Evolutionary conservation across 1,284 basidiomycete species (phyloP).

Genomic region (Apiotrichum veenhuisii): DNA sequence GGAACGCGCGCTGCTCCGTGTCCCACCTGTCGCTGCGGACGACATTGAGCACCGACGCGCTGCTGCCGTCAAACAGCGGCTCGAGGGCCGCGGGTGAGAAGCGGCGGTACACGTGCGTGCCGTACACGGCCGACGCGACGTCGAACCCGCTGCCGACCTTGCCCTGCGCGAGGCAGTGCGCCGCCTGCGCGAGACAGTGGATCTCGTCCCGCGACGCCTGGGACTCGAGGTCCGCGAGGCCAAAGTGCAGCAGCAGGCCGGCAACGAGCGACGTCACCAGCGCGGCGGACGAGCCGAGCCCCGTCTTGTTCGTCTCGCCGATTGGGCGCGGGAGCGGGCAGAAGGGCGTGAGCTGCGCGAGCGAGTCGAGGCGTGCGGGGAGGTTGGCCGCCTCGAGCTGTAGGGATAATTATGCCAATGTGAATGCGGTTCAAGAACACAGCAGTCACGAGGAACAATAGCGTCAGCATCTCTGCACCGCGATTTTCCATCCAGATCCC

Average conservation of each 20-base stretch:
- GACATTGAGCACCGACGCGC: constrained; percentile 21
- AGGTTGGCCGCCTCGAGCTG: constrained; percentile 63
- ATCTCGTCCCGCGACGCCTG: constrained; percentile 56
- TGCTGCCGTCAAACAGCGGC: constrained; percentile 61
- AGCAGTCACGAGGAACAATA: not conserved
- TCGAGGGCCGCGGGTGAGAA: constrained; percentile 73
- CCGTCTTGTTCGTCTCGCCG: constrained; percentile 89
- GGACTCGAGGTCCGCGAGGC: constrained; percentile 54
- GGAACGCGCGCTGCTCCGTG: constrained; percentile 60
- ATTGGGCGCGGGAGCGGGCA: constrained; percentile 65
- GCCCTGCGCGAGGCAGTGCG: constrained; percentile 95
- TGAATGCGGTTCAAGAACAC: not conserved
- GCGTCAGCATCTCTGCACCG: not conserved
- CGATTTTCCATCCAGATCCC: not conserved
- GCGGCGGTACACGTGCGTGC: constrained; percentile 87
- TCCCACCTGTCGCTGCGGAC: constrained; percentile 31
- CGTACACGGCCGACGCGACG: constrained; percentile 88
- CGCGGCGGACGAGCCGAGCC: constrained; percentile 92
- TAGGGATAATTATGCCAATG: not conserved
- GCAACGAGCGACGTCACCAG: constrained; percentile 92
- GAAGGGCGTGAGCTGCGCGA: constrained; percentile 69
- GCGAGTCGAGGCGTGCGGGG: constrained; percentile 55
- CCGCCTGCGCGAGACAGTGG: constrained; percentile 92
- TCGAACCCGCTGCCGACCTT: constrained; percentile 98
- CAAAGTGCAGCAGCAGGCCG: constrained; percentile 74